Base-by-base conservation (phyloP, 495 filamentous ascomycete species). In the Arthonia radiata region DNA sequence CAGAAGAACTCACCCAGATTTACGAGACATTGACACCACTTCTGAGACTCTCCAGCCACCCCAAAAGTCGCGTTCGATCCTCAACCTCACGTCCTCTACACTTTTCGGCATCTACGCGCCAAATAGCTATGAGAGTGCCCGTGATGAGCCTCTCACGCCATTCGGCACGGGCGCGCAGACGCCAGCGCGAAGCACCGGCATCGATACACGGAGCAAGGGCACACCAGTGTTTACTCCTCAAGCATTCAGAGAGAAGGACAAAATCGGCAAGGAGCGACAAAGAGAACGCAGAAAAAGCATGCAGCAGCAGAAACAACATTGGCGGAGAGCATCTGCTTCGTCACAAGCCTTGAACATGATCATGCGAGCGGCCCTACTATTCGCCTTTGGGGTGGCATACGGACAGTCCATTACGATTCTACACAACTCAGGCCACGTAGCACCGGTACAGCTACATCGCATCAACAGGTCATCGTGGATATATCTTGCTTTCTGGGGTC, bases 61-160 rank as follows among this genome's bases (percentile, higher is more conserved):
- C 5, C 37, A 31, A 6, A 64, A 74, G 28, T 71, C 70, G 16
- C 64, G 67, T 27, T 91, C 81, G 2, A 58, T 77, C 15, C 59
- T 83, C 38, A 90, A 92, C 43, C 61, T 94, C 27, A 92, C 81
- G 15, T 68, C 74, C 9, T 77, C 76, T 2, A 92, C 86, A 1
- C 64, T 94, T 0, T 73, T 69, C 36, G 86, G 86, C 24, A 97
- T 94, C 43, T 94, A 86, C 52, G 61, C 65, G 7, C 75, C 70
- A 9, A 65, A 63, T 3, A 62, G 54, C 31, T 59, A 57, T 36
- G 54, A 56, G 31, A 52, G 24, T 14, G 26, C 44, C 28, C 19
- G 34, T 24, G 32, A 36, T 29, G 7, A 22, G 19, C 19, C 6
- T 22, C 19, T 22, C 6, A 57, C 57, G 15, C 63, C 76, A 18